These are phyloP conservation scores for Rehmannia glutinosa DNA, from an alignment of 257 asterid genomes.

Conservation along the genomic window DNA sequence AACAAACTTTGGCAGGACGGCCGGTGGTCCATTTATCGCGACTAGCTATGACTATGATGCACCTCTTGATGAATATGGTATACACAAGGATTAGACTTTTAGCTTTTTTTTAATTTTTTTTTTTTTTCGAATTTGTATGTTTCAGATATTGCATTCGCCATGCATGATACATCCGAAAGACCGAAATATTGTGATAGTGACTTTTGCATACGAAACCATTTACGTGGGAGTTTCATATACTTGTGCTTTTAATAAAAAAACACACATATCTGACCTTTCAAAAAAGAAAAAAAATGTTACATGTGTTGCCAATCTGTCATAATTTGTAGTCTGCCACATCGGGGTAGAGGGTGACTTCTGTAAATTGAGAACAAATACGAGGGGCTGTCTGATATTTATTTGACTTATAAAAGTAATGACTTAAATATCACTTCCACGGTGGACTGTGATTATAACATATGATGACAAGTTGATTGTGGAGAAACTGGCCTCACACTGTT, in stretches of 20 bases:
- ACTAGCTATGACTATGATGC: slow-evolving; percentile 85
- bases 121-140: not conserved
- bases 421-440: not conserved
- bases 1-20: slow-evolving; percentile 80
- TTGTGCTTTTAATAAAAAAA: not conserved
- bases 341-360: not conserved
- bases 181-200: too few species aligned
- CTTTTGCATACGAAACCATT: not conserved
- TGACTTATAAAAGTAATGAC: not conserved
- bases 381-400: not conserved
- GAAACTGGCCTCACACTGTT: too few species aligned
- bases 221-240: not conserved
- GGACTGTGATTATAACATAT: slow-evolving; percentile 3
- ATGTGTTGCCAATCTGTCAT: too few species aligned
- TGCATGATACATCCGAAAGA: too few species aligned
- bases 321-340: too few species aligned
- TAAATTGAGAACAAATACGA: not conserved
- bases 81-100: not conserved
- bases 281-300: too few species aligned
- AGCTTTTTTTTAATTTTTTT: not conserved
- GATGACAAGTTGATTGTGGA: not conserved
- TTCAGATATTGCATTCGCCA: not conserved
- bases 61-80: slow-evolving; percentile 79
- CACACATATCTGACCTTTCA: not conserved
- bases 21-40: slow-evolving; percentile 83